Evolutionary conservation across 225 moss, liverwort and hornwort genomes (phyloP).

Genomic region (Pseudoscleropodium purum): DNA sequence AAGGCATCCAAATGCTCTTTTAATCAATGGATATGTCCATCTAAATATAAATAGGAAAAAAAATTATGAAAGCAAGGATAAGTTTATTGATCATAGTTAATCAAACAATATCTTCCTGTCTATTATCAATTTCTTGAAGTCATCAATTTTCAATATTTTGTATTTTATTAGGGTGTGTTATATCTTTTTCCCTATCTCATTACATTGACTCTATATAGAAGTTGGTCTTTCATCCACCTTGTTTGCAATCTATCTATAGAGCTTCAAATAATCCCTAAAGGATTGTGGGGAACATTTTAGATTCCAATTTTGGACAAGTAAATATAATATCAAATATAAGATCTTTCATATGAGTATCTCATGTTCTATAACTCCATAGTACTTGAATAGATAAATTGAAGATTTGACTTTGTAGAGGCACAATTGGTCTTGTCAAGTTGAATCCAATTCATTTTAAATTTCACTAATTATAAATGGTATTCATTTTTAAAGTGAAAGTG

Average conservation of each 20-base stretch:
- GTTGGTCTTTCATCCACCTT: not conserved
- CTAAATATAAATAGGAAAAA: not conserved
- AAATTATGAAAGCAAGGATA: too few species aligned
- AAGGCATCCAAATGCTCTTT: not conserved
- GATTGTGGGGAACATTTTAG: not conserved
- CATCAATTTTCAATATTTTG: not conserved
- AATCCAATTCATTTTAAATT: not conserved
- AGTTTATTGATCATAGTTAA: not conserved
- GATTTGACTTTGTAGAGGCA: not conserved
- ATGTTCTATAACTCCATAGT: not conserved
- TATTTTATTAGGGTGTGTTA: not conserved
- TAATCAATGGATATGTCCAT: not conserved
- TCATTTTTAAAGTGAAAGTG: not conserved
- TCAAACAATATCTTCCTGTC: not conserved
- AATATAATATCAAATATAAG: not conserved
- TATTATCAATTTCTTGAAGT: not conserved
- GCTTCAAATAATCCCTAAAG: not conserved
- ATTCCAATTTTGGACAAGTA: not conserved
- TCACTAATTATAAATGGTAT: not conserved
- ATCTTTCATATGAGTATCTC: not conserved
- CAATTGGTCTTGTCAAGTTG: accelerated
- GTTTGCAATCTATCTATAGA: not conserved
- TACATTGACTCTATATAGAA: not conserved
- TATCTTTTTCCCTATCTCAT: not conserved
- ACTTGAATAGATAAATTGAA: not conserved